Evolutionary conservation across 1,284 basidiomycete genomes (phyloP).

Genomic region (Pseudozyma sp.): DNA sequence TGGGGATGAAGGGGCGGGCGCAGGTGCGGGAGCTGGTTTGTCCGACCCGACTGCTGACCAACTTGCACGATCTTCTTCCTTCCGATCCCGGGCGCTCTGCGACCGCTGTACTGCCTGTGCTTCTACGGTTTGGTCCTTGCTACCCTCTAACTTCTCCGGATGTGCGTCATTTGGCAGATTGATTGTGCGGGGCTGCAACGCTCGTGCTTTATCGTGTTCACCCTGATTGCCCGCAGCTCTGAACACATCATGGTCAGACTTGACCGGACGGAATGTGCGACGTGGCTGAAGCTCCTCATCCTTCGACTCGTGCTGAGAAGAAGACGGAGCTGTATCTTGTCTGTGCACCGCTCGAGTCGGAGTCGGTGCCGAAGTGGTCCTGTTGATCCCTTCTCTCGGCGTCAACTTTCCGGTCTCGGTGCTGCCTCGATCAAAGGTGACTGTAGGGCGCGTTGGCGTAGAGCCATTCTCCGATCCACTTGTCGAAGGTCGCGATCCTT

Average conservation of each 20-base stretch:
- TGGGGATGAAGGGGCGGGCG: no score
- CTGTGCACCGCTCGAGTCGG: constrained; percentile 3
- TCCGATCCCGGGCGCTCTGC: neutral
- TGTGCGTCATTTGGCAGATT: constrained; percentile 11
- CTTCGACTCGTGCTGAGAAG: constrained; percentile 2
- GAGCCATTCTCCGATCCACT: constrained; percentile 5
- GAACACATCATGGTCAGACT: constrained; percentile 45
- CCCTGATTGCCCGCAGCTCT: constrained; percentile 2
- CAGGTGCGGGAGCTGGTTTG: constrained; percentile 1
- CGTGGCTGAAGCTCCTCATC: constrained; percentile 10
- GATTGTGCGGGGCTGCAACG: constrained; percentile 15
- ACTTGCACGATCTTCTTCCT: neutral
- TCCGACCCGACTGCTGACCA: no score
- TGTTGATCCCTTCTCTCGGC: constrained; percentile 32
- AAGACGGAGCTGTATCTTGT: neutral
- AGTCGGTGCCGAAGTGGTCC: constrained; percentile 35
- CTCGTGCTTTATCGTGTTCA: neutral
- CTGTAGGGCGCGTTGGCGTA: neutral
- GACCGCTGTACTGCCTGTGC: neutral
- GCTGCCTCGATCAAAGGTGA: constrained; percentile 14
- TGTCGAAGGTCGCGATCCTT: constrained; percentile 14
- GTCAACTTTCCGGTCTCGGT: constrained; percentile 19
- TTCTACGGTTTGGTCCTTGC: neutral
- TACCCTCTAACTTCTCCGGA: neutral
- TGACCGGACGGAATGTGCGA: constrained; percentile 26